Evolutionary conservation across 768 basidiomycete species (phyloP).

Genomic region (Psilocybe azurescens): DNA sequence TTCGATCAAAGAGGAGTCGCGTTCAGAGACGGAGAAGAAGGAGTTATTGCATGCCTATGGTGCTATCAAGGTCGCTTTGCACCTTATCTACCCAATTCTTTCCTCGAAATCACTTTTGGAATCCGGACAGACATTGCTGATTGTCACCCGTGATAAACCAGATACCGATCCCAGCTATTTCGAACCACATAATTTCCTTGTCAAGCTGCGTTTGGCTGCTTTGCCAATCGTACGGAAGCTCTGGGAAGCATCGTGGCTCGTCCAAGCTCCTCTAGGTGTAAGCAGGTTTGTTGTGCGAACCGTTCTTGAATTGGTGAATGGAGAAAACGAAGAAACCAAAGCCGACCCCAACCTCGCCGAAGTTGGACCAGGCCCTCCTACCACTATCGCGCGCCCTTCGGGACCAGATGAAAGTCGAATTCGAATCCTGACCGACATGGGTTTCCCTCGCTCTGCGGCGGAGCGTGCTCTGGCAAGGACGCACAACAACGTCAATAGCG

Average conservation of each 20-base stretch:
- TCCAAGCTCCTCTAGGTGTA: conserved; percentile 73
- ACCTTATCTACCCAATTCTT: conserved; percentile 76
- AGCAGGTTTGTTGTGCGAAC: conserved; percentile 77
- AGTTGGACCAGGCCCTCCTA: conserved; percentile 26
- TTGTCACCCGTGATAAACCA: conserved; percentile 77
- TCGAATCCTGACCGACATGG: conserved; percentile 92
- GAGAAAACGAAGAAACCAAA: conserved; percentile 78
- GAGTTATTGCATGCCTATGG: conserved; percentile 79
- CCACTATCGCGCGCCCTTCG: conserved; percentile 37
- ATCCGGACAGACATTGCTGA: conserved; percentile 78
- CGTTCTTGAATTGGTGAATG: conserved; percentile 81
- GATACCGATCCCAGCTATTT: conserved; percentile 82
- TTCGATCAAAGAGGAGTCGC: conserved; percentile 56
- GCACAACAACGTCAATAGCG: conserved; percentile 87
- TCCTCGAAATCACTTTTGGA: conserved; percentile 85
- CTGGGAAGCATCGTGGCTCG: conserved; percentile 88
- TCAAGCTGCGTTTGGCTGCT: conserved; percentile 73
- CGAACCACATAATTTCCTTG: conserved; percentile 86
- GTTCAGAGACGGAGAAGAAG: conserved; percentile 60
- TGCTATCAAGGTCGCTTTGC: conserved; percentile 81
- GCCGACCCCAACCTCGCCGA: conserved; percentile 47
- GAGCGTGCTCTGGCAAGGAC: conserved; percentile 84
- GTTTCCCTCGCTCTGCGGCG: conserved; percentile 89
- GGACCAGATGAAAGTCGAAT: conserved; percentile 81
- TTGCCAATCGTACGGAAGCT: conserved; percentile 70